Evolutionary conservation across 2,329 filamentous ascomycete species (phyloP).

Genomic region (Fusarium oligoseptatum): DNA sequence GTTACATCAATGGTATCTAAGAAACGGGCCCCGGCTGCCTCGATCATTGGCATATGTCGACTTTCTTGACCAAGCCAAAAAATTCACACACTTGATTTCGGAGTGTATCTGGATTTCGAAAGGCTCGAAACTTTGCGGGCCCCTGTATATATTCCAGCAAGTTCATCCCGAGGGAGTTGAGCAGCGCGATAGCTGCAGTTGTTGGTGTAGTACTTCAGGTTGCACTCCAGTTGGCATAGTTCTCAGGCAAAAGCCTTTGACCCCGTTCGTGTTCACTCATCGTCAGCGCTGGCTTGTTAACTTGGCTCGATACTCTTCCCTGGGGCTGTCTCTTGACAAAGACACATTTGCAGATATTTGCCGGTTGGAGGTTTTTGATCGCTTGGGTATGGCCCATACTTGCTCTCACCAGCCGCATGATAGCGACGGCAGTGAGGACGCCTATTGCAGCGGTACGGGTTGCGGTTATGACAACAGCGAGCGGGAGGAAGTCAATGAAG

Average conservation of each 20-base stretch:
- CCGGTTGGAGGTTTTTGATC: no score
- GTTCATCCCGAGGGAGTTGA: background rate
- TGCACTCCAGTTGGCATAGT: background rate
- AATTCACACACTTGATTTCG: no score
- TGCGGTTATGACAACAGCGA: no score
- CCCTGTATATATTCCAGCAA: background rate
- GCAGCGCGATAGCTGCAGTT: background rate
- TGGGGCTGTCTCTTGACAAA: no score
- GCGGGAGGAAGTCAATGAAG: no score
- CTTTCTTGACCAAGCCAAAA: background rate
- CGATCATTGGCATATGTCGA: background rate
- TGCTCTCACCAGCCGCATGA: no score
- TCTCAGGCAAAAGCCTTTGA: no score
- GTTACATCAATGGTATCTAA: background rate
- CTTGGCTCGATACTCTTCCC: background rate
- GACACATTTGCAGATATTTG: no score
- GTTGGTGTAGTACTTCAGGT: background rate
- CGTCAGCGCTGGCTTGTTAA: conserved; percentile 5
- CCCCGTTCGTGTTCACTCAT: no score
- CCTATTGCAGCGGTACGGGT: no score
- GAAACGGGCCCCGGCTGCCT: background rate
- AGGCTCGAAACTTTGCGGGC: background rate
- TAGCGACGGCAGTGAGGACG: no score
- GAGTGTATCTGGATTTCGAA: background rate
- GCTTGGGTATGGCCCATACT: no score